Base-by-base conservation (phyloP, 495 filamentous ascomycete species). In the Aspergillus leporis region DNA sequence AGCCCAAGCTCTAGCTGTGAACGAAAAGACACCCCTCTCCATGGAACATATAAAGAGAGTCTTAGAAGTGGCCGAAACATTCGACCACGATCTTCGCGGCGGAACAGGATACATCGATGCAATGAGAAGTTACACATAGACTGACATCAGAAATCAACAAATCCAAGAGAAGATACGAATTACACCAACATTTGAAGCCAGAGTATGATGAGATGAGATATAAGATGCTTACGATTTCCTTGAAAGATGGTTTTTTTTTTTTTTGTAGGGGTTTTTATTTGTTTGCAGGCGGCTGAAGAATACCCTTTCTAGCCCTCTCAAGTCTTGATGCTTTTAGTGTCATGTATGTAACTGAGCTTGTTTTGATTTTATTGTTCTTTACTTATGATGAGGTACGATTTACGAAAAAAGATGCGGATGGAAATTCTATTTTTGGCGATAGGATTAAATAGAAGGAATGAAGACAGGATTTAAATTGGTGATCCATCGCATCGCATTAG, bases 11-110 rank as follows among this genome's bases (percentile, higher is more conserved):
- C 79, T 96, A 14, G 92, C 92, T 4, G 84, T 94, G 58, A 89
- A 91, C 61, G 89, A 92, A 69, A 77, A 78, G 40, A 80, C 85
- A 40, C 79, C 81, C 0, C 78, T 96, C 6, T 81, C 82, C 2
- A 92, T 96, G 87, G 82, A 85, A 45, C 90, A 96, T 68, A 91
- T 96, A 74, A 87, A 85, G 62, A 82, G 87, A 51, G 90, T 95
- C 18, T 81, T 96, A 3, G 87, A 91, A 31, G 90, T 95, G 3
- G 86, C 87, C 18, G 87, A 91, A 66, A 89, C 84, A 14, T 97
- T 96, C 66, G 90, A 93, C 51, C 81, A 85, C 22, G 91, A 96
- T 73, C 55, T 90, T 30, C 83, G 78, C 49, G 88, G 88, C 30
- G 89, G 89, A 43, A 87, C 75, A 18, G 81, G 80, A 14, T 82